Base-by-base conservation (phyloP, 768 basidiomycete genomes). In the Tremella mesenterica region DNA sequence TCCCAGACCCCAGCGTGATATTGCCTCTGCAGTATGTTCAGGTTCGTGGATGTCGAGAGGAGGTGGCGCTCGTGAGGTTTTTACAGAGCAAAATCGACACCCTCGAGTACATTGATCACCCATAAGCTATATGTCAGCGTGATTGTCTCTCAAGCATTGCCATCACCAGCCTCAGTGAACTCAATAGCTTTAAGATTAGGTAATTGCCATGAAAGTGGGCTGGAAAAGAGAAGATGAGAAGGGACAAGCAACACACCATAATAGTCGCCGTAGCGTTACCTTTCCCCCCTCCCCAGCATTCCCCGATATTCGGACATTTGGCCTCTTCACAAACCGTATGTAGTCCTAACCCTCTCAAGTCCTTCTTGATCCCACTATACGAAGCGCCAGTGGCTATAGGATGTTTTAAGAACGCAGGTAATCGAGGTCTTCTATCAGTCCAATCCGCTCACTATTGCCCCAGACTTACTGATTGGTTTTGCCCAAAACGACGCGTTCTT, bases 291-390 rank as follows among this genome's bases (percentile, higher is more conserved):
- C 95, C 90, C 95, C 95, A 99, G 67, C 95, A 99, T 67, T 97
- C 93, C n/a, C 93, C 95, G 52, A 99, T 96, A 67, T 99, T 99
- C 0, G 95, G 95, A 77, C 95, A 99, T 58, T 92, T 81, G 30
- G 95, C 95, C 72, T 99, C 95, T 74, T 99, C 95, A 67, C 95
- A 99, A 1, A 99, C 95, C 0, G 95, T 99, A 67, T 95, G 90
- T 44, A 99, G 77, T 7, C 81, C 81, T 1, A 99, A 80, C 1
- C 92, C 93, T 48, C 95, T 79, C 13, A 99, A 79, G 73, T 99
- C 95, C 61, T 85, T 87, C 80, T 93, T 96, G 59, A 99, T 96
- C 67, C 83, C 88, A 59, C 81, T 84, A 73, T 85, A 99, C 1
- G 91, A 89, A 10, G 78, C 77, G 27, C 90, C 88, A 0, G 85